Evolutionary conservation across 1,284 basidiomycete species (phyloP).

Genomic region (Pyrrhoderma noxium): DNA sequence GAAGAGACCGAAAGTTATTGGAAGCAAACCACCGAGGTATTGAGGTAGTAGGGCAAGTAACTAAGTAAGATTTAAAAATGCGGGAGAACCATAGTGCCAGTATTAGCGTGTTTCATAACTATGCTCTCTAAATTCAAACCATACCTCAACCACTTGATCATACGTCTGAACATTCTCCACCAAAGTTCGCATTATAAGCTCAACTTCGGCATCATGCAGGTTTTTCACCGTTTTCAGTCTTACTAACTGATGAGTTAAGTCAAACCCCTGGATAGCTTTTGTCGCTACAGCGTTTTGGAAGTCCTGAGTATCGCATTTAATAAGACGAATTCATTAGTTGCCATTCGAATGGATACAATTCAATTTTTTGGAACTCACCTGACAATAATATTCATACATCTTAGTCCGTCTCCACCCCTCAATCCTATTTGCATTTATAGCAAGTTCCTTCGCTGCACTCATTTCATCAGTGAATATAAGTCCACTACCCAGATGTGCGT

Average conservation of each 20-base stretch:
- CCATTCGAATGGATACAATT: neutral
- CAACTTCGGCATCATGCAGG: slow-evolving; percentile 58
- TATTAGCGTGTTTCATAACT: neutral
- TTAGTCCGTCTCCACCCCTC: slow-evolving; percentile 74
- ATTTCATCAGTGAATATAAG: slow-evolving; percentile 61
- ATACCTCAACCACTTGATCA: slow-evolving; percentile 85
- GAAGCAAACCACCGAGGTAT: slow-evolving; percentile 77
- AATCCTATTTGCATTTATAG: slow-evolving; percentile 62
- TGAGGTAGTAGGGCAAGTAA: slow-evolving; percentile 72
- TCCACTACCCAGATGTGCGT: slow-evolving; percentile 55
- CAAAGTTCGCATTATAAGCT: slow-evolving; percentile 70
- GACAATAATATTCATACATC: slow-evolving; percentile 54
- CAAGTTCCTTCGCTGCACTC: slow-evolving; percentile 51
- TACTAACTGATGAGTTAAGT: slow-evolving; percentile 66
- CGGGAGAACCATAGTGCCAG: neutral
- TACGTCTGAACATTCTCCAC: slow-evolving; percentile 66
- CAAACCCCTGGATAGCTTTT: slow-evolving; percentile 54
- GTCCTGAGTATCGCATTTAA: slow-evolving; percentile 36
- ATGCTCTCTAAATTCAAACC: too few species aligned
- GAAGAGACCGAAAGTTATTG: slow-evolving; percentile 84
- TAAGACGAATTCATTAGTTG: neutral
- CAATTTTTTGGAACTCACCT: slow-evolving; percentile 34
- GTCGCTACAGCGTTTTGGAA: slow-evolving; percentile 39
- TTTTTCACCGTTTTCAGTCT: slow-evolving; percentile 57
- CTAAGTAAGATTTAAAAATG: slow-evolving; percentile 34